Evolutionary conservation across 2,329 filamentous ascomycete genomes (phyloP).

Genomic region (Domatiomyces globalis): DNA sequence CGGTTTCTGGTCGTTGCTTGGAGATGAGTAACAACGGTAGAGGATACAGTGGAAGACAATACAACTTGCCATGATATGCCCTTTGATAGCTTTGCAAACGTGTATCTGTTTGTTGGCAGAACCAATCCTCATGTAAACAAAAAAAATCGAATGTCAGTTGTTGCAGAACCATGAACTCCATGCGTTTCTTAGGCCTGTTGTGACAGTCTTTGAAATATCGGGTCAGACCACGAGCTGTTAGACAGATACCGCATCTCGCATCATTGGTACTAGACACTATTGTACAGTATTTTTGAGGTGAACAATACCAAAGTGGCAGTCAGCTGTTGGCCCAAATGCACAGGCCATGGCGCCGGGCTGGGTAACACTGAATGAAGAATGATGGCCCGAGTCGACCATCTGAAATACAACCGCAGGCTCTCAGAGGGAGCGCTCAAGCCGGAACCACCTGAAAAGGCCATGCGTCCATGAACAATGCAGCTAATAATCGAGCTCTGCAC

Average conservation of each 20-base stretch:
- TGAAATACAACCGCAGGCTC: background rate
- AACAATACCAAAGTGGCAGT: background rate
- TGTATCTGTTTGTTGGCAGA: background rate
- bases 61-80: background rate
- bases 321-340: background rate
- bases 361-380: background rate
- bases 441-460: background rate
- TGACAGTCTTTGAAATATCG: background rate
- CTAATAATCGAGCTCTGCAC: constrained; percentile 15
- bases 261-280: background rate
- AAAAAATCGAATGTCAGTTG: background rate
- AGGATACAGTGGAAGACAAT: background rate
- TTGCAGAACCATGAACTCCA: too few relatives aligned
- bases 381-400: too few relatives aligned
- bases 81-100: too few relatives aligned
- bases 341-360: background rate
- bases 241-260: background rate
- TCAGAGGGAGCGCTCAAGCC: background rate
- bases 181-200: too few relatives aligned
- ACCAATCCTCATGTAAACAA: background rate
- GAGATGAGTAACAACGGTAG: background rate
- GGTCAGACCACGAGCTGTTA: background rate
- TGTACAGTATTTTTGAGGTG: background rate
- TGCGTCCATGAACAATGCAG: background rate
- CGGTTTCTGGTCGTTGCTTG: background rate